Percentiles rank a stretch among this genome's conserved stretches.
These are phyloP conservation scores for Colletotrichum melonis DNA, from an alignment of 2,329 filamentous ascomycete genomes.

Conservation along the genomic window DNA sequence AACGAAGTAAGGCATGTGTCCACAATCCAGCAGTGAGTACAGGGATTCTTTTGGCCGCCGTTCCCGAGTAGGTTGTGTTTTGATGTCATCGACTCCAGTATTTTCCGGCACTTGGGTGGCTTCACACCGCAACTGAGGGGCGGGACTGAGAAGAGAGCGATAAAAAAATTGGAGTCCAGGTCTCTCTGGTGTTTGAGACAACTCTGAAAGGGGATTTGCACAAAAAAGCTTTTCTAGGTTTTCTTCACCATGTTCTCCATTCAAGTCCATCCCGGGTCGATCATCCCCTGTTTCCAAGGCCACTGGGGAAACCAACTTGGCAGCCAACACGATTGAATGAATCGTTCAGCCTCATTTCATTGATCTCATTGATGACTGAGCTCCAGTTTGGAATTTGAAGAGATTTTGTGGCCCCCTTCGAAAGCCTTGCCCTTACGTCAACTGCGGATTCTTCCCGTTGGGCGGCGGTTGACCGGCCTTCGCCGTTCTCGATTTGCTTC, in stretches of 20 bases:
- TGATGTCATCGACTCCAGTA: constrained; percentile 35
- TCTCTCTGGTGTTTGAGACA: constrained; percentile 5
- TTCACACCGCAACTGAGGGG: constrained; percentile 21
- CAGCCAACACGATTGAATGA: too few species aligned
- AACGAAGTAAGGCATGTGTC: not conserved
- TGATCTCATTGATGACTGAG: too few species aligned
- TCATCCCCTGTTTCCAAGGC: too few species aligned
- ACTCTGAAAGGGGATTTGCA: not conserved
- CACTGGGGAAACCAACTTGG: too few species aligned
- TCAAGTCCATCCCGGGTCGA: too few species aligned
- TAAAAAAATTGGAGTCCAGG: not conserved
- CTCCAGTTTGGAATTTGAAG: not conserved
- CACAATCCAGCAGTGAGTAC: too few species aligned
- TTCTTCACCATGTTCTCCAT: not conserved
- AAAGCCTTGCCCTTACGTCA: constrained; percentile 11
- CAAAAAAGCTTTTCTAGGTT: not conserved
- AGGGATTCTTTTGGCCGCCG: constrained; percentile 6
- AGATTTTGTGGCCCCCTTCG: not conserved
- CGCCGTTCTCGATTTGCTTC: constrained; percentile 11
- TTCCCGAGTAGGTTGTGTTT: constrained; percentile 19
- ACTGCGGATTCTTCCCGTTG: constrained; percentile 16
- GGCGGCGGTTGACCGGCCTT: not conserved
- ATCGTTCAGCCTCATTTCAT: too few species aligned
- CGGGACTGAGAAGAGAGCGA: not conserved
- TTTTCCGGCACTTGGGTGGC: constrained; percentile 26